Base-by-base conservation (phyloP, 257 asterid species). In the Haberlea rhodopensis region DNA sequence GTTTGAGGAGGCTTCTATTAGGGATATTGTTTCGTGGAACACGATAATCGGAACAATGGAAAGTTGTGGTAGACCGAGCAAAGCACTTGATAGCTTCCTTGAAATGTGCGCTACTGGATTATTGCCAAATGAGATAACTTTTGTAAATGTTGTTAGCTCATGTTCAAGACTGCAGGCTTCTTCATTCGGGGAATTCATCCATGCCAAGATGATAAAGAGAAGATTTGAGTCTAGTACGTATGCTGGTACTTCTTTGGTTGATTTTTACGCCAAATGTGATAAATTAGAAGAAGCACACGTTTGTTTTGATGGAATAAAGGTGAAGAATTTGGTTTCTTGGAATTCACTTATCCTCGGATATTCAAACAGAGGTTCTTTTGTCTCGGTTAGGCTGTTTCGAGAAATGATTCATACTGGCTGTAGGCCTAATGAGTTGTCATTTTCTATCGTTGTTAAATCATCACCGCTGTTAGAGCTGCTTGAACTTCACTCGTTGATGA, bases 1-100 rank as follows among this genome's bases (percentile, higher is more conserved):
- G 80, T 89, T 89, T 76, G 82, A 81, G 52, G 70, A 68, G 58
- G 78, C 78, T 67, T 72, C 48, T 60, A 67, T 63, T 67, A 79
- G 76, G 82, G 98, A 85, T 74, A 71, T 70, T 37, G 88, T 88
- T 34, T 74, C 94, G 0, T 88, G 91, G 94, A 90, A 84, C 73
- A 81, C 84, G 2, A 24, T 86, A 13, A 81, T 88, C 45, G 76
- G 82, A 2, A 86, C 85, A 19, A 57, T 77, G 74, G 83, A 72
- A 1, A 77, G 76, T n/a, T 55, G 78, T 49, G 76, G 74, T 53
- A 63, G 27, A 40, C 84, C 84, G 8, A 63, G 43, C 60, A 83
- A 68, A 79, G 81, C 85, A 26, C 62, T 85, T 37, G 66, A 54
- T 57, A 4, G 66, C 65, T 85, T 87, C 71, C 32, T 24, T 55